Base-by-base conservation (phyloP, 768 basidiomycete genomes). In the Leccinum variicolor region DNA sequence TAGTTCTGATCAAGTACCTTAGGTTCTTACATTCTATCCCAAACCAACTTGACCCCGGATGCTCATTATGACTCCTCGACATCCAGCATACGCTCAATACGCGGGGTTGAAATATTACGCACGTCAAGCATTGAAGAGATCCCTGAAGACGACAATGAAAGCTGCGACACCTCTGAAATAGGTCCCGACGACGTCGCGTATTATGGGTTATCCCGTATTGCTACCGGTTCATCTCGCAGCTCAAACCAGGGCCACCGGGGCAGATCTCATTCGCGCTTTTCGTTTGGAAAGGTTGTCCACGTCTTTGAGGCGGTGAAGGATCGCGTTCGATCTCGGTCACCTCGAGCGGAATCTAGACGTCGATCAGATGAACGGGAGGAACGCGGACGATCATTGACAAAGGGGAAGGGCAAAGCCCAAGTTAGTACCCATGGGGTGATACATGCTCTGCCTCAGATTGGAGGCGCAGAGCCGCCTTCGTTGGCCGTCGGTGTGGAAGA, bases 251-350 rank as follows among this genome's bases (percentile, higher is more conserved):
- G 62, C 15, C 21, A 39, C 31, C 69, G 76, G n/a, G 74, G 76
- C 17, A 66, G 70, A 59, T 77, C 67, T 52, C 66, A 65, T 55
- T 78, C 81, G 19, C 78, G 81, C 6, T 85, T 86, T 65, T 82
- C 77, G 48, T 69, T 88, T 7, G 75, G 80, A 13, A 77, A 76
- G 7, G 77, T 86, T 28, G 79, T 83, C 2, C 81, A 76, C 54
- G 75, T 73, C 23, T 63, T 85, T 21, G 81, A 79, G 50, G 82
- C 71, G 10, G 69, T 76, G 48, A 74, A 72, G 54, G 71, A 76
- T 26, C 73, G 69, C 7, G 77, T 86, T 33, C 77, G 82, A 28
- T 81, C 84, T 5, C 73, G 68, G 25, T 83, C 85, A 0, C 75
- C 77, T 10, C 70, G 49, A 13, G 57, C 60, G 25, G 59, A 26